A percentile compares a stretch with the other conserved stretches of the same genome.
Evolutionary conservation across 1,139 yeast genomes (phyloP).

Genomic region (Chernovozyma aurita): DNA sequence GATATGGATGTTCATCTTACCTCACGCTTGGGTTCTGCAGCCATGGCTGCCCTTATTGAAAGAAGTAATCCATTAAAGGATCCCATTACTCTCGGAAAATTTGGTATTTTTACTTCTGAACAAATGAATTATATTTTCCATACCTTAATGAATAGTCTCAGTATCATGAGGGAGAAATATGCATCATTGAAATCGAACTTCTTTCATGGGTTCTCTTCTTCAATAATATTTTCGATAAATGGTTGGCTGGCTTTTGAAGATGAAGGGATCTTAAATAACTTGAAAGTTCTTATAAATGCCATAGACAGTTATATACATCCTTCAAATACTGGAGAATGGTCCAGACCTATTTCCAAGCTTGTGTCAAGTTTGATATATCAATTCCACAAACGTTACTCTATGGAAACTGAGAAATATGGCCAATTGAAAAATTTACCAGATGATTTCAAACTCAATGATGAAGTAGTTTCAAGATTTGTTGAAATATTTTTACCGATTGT

Average conservation of each 20-base stretch:
- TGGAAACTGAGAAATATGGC: slow-evolving; percentile 43
- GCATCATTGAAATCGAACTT: slow-evolving; percentile 38
- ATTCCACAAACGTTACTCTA: slow-evolving; percentile 53
- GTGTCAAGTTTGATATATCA: slow-evolving; percentile 52
- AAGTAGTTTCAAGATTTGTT: slow-evolving; percentile 47
- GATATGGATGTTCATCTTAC: slow-evolving; percentile 66
- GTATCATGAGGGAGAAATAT: slow-evolving; percentile 39
- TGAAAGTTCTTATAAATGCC: slow-evolving; percentile 59
- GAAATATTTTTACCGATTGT: slow-evolving; percentile 54
- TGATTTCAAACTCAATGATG: slow-evolving; percentile 39
- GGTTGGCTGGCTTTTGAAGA: slow-evolving; percentile 39
- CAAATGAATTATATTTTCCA: slow-evolving; percentile 61
- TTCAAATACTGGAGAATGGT: slow-evolving; percentile 85
- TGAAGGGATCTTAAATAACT: slow-evolving; percentile 48
- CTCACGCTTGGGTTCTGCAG: slow-evolving; percentile 60
- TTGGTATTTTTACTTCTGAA: slow-evolving; percentile 58
- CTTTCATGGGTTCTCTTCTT: slow-evolving; percentile 57
- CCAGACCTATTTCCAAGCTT: slow-evolving; percentile 62
- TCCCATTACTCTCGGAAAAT: slow-evolving; percentile 21
- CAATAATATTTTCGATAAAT: slow-evolving; percentile 61
- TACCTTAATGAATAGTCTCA: slow-evolving; percentile 50
- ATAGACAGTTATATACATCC: slow-evolving; percentile 89
- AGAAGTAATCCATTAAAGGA: slow-evolving; percentile 13
- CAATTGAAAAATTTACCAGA: slow-evolving; percentile 41
- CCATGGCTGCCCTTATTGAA: slow-evolving; percentile 43